These are phyloP conservation scores for Physcomitrium patens DNA, from an alignment of 225 moss, liverwort and hornwort species.

Conservation along the genomic window DNA sequence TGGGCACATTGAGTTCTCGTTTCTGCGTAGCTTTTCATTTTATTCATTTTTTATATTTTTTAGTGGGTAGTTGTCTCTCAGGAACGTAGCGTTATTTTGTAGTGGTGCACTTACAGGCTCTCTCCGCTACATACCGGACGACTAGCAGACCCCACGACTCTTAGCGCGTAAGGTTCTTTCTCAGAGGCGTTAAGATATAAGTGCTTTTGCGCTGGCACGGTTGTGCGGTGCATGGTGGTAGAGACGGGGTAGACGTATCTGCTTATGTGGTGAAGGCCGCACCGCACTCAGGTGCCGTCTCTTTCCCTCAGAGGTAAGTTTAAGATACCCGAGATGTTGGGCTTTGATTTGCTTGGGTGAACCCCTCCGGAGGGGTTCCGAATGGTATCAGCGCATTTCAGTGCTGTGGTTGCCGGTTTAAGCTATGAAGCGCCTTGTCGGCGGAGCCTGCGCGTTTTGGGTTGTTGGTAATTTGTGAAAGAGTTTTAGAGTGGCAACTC, in stretches of 20 bases:
- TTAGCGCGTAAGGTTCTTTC: not conserved
- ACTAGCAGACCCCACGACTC: too few species aligned
- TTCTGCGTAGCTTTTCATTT: too few species aligned
- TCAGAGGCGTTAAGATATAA: not conserved
- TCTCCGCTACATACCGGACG: not conserved
- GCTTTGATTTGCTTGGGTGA: constrained; percentile 23
- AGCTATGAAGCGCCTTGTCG: not conserved
- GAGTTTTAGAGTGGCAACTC: not conserved
- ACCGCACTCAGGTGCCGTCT: constrained; percentile 70
- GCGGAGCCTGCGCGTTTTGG: constrained; percentile 3
- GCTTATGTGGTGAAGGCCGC: constrained; percentile 73
- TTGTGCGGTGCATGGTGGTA: constrained; percentile 59
- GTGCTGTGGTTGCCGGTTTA: constrained; percentile 15
- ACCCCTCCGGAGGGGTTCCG: constrained; percentile 12
- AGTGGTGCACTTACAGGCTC: not conserved
- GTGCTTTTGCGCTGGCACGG: constrained; percentile 12
- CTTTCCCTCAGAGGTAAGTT: constrained; percentile 58
- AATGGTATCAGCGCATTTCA: constrained; percentile 7
- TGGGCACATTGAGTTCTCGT: not conserved
- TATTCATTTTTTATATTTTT: too few species aligned
- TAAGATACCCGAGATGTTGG: constrained; percentile 12
- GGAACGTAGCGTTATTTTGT: too few species aligned
- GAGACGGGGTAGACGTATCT: constrained; percentile 58
- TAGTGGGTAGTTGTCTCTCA: too few species aligned
- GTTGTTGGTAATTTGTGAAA: not conserved